Base-by-base conservation (phyloP, 768 basidiomycete genomes). In the Boletales sp. region DNA sequence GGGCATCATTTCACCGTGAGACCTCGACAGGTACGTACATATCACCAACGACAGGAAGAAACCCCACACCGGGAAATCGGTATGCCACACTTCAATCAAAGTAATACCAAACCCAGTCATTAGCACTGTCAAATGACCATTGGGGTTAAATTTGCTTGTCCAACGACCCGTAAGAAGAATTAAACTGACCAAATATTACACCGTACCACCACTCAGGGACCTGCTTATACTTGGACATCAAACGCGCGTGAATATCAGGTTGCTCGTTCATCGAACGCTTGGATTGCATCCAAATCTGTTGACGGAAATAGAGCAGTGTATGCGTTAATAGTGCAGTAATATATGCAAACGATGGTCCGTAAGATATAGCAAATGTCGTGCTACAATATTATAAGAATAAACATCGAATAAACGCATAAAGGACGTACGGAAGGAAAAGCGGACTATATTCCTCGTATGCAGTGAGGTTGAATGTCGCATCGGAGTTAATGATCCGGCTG, bases 291-390 rank as follows among this genome's bases (percentile, higher is more conserved):
- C 80, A 85, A 47, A 92, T 87, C 61, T 88, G 86, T 62, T 87
- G 86, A 57, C 87, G 81, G 77, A 83, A 87, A 69, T 79, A 89
- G 34, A 91, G 72, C 64, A 75, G 72, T 67, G 87, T 80, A 58
- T 93, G 91, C 27, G 75, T 80, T 52, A 89, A 62, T 2, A 86
- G 86, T 1, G 89, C 78, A 0, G 89, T 87, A 64, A 92, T 84
- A 29, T 82, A 78, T 2, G 89, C 89, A 56, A 93, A 92, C n/a
- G 85, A 86, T 9, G 92, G 72, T 19, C 84, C 90, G 59, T 92
- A 94, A 9, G 83, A 75, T 32, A 92, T 68, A 12, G 90, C 84
- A 60, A 91, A 92, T 0, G 87, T 85, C 24, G 81, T 71, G 24
- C 24, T 27, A 27, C 24, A 27, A 27, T 27, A 27, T 27, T 7